Base-by-base conservation (phyloP, 768 basidiomycete species). In the Auricularia cornea region DNA sequence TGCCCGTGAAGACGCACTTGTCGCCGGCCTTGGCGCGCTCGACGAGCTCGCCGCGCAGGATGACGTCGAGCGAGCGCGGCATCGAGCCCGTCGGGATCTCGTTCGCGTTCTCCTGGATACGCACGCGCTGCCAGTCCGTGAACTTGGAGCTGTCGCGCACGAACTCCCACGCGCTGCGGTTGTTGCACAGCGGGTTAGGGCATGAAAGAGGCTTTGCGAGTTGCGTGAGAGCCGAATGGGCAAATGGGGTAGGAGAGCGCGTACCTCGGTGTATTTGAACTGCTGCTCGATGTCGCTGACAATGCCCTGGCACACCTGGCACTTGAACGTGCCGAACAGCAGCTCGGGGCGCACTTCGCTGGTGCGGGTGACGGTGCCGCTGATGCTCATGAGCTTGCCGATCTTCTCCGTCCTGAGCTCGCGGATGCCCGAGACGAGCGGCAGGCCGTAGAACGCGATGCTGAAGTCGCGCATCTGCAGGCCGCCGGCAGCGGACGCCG, bases 21-120 rank as follows among this genome's bases (percentile, higher is more conserved):
- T 99, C 97, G 69, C 97, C 97, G 2, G 97, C 97, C 73, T 99
- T 99, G 14, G 96, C 96, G n/a, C 93, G 86, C 74, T 99, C 97
- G 40, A 99, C 97, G 68, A 98, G 84, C 71, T 98, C 97, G 3
- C 89, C 88, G 31, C 97, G 89, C 6, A 98, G 84, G 67, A 98
- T 92, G 51, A 98, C 96, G 72, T 98, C 96, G 63, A 98, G 78
- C 30, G 94, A 96, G 33, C 96, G 88, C 31, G 97, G 97, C 97
- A 98, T 99, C 3, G 90, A 92, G 1, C 97, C 97, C 0, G 96
- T 98, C 1, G 97, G 97, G 63, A 99, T 98, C 76, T 98, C 97
- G 30, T 95, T 97, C 11, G 96, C 89, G 70, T 98, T 98, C 78
- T 99, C 97, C 71, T 99, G 97, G 54, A 99, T 98, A 52, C 97